These are phyloP conservation scores for Pouteria campechiana DNA, from an alignment of 179 eudicot genomes.

Conservation along the genomic window DNA sequence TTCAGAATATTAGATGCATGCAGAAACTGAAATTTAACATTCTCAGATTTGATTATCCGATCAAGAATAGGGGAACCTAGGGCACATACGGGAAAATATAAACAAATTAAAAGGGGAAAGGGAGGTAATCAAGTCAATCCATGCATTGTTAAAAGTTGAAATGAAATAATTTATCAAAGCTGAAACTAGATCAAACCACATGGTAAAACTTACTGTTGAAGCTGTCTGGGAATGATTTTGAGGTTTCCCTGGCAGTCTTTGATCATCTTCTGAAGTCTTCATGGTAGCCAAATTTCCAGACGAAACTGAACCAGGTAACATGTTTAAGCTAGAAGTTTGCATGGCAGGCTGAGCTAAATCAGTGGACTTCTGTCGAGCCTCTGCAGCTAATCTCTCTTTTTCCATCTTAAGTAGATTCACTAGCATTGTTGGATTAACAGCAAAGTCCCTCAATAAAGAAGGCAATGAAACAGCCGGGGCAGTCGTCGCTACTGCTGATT, in stretches of 20 bases:
- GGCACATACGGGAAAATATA: no score
- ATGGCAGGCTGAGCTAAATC: slow-evolving; percentile 27
- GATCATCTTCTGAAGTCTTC: slow-evolving; percentile 22
- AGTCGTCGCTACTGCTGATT: slow-evolving; percentile 13
- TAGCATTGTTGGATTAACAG: slow-evolving; percentile 63
- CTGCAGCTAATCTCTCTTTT: no score
- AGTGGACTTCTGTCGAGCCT: slow-evolving; percentile 42
- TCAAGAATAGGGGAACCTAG: no score
- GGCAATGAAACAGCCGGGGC: slow-evolving; percentile 42
- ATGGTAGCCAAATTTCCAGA: slow-evolving; percentile 19
- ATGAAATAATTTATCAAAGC: no score
- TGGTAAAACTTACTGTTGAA: slow-evolving; percentile 31
- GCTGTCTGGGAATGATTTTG: slow-evolving; percentile 37
- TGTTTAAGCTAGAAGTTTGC: slow-evolving; percentile 23
- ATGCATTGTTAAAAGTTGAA: no score
- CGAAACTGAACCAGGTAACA: slow-evolving; percentile 30
- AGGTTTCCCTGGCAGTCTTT: slow-evolving; percentile 26
- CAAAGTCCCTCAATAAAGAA: slow-evolving; percentile 61
- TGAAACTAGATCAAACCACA: no score
- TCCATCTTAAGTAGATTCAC: slow-evolving; percentile 51
- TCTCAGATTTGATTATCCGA: no score
- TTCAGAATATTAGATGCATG: no score
- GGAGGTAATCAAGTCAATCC: no score
- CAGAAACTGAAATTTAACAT: no score
- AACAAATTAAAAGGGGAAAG: no score